Conservation (phyloP, 2,329 filamentous ascomycete species). For the Pestalotiopsis sp. region DNA sequence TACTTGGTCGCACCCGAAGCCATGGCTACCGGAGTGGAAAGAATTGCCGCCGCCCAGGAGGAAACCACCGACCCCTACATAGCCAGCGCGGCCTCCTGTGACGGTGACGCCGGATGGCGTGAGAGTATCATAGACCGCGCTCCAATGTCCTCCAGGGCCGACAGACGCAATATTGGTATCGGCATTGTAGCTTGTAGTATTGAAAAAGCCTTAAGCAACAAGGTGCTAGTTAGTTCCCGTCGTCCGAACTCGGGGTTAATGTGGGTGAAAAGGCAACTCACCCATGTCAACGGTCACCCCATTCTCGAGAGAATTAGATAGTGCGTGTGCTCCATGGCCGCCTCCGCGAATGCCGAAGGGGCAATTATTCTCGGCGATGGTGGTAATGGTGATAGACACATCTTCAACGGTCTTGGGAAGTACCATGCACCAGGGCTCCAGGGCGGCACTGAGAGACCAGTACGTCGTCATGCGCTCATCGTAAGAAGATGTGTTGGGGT, state of each 20-base stretch:
- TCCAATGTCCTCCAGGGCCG: constrained; percentile 30
- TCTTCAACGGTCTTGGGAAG: constrained; percentile 10
- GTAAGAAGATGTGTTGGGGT: constrained; percentile 1
- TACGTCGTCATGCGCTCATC: constrained; percentile 8
- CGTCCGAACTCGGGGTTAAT: neutral
- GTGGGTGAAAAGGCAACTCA: neutral
- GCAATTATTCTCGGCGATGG: constrained; percentile 18
- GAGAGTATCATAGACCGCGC: constrained; percentile 22
- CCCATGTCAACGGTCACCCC: constrained; percentile 20
- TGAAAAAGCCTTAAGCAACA: constrained; percentile 22
- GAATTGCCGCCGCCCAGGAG: constrained; percentile 28
- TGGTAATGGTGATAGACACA: constrained; percentile 11
- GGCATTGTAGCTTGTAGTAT: constrained; percentile 28
- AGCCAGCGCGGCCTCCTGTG: constrained; percentile 24
- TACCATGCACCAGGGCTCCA: constrained; percentile 12
- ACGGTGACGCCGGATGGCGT: constrained; percentile 23
- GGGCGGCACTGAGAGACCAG: constrained; percentile 11
- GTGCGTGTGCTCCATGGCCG: constrained; percentile 14
- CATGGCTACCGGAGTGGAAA: constrained; percentile 31
- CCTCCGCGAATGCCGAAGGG: constrained; percentile 18
- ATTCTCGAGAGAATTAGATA: constrained; percentile 10
- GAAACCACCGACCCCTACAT: constrained; percentile 30
- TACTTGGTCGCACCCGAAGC: constrained; percentile 48
- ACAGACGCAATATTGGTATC: constrained; percentile 32
- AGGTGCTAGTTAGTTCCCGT: neutral